phyloP scores from a whole-genome alignment of 2,329 filamentous ascomycete genomes.

The Sporothrix protearum region DNA sequence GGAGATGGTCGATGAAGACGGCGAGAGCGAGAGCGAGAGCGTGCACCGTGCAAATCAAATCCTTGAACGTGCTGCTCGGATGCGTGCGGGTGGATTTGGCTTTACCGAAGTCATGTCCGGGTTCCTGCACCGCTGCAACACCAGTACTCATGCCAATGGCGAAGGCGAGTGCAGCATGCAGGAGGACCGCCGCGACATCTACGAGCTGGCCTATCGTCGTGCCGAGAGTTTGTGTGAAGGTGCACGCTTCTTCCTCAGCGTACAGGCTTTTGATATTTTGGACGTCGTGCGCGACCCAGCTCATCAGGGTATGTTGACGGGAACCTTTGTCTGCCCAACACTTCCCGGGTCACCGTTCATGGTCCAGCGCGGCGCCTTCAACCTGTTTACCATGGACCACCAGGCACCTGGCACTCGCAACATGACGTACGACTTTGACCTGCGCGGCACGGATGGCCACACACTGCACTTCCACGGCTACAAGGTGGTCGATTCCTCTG shows the following conservation, averaged over 20 bases:
- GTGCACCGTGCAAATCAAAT: constrained; percentile 39
- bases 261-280: constrained; percentile 53
- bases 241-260: constrained; percentile 57
- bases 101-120: constrained; percentile 65
- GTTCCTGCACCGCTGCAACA: constrained; percentile 48
- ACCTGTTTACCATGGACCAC: constrained; percentile 53
- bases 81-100: constrained; percentile 50
- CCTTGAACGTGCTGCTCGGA: constrained; percentile 42
- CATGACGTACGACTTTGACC: constrained; percentile 59
- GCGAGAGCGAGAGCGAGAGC: constrained; percentile 27
- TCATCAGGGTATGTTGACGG: constrained; percentile 54
- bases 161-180: constrained; percentile 33
- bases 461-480: constrained; percentile 58
- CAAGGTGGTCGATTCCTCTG: constrained; percentile 59
- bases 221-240: constrained; percentile 53
- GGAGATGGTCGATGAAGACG: constrained; percentile 37
- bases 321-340: constrained; percentile 55
- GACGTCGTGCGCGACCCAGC: constrained; percentile 46
- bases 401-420: constrained; percentile 56
- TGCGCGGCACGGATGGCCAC: constrained; percentile 52
- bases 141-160: background rate
- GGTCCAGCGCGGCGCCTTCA: constrained; percentile 55
- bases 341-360: constrained; percentile 58
- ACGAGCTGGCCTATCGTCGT: constrained; percentile 50
- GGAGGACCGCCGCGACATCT: constrained; percentile 49